Conservation (phyloP, 2,329 filamentous ascomycete species). For the Cyclaneusma minus region DNA sequence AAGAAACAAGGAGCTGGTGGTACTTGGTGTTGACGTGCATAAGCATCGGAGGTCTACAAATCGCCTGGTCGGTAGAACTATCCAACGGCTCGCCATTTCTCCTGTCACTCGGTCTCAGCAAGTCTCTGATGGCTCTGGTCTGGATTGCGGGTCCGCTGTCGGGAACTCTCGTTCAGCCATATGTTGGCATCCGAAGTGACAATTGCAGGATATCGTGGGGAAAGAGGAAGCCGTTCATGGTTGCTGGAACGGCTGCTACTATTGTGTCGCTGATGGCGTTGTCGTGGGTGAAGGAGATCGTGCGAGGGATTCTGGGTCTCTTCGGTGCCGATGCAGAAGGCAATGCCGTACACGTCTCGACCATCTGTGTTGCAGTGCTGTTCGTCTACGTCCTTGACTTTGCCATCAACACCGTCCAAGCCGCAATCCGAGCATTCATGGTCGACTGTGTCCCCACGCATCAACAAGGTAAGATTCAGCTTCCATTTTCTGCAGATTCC, state of each 20-base stretch:
- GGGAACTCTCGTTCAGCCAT: slow-evolving; percentile 66
- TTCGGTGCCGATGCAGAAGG: slow-evolving; percentile 59
- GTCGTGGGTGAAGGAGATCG: slow-evolving; percentile 59
- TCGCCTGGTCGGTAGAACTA: slow-evolving; percentile 90
- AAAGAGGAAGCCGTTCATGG: slow-evolving; percentile 69
- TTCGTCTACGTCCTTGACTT: slow-evolving; percentile 89
- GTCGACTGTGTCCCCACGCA: slow-evolving; percentile 85
- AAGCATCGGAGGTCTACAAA: slow-evolving; percentile 75
- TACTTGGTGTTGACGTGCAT: slow-evolving; percentile 79
- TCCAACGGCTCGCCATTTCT: slow-evolving; percentile 84
- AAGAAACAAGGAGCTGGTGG: slow-evolving; percentile 66
- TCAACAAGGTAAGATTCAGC: slow-evolving; percentile 46
- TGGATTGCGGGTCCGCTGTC: slow-evolving; percentile 75
- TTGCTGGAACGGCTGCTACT: slow-evolving; percentile 52
- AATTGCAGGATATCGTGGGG: slow-evolving; percentile 62
- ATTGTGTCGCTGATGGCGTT: slow-evolving; percentile 52
- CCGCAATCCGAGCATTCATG: slow-evolving; percentile 80
- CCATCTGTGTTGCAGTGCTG: slow-evolving; percentile 67
- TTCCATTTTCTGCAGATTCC: slow-evolving; percentile 5
- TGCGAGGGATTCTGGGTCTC: slow-evolving; percentile 49
- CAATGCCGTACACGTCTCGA: slow-evolving; percentile 41
- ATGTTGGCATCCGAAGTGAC: slow-evolving; percentile 69
- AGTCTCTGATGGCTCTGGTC: slow-evolving; percentile 67
- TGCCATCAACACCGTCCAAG: slow-evolving; percentile 92
- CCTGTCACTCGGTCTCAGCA: slow-evolving; percentile 66